These are phyloP conservation scores for Eucalyptus lansdowneana DNA, from an alignment of 345 rosid genomes.

Conservation along the genomic window DNA sequence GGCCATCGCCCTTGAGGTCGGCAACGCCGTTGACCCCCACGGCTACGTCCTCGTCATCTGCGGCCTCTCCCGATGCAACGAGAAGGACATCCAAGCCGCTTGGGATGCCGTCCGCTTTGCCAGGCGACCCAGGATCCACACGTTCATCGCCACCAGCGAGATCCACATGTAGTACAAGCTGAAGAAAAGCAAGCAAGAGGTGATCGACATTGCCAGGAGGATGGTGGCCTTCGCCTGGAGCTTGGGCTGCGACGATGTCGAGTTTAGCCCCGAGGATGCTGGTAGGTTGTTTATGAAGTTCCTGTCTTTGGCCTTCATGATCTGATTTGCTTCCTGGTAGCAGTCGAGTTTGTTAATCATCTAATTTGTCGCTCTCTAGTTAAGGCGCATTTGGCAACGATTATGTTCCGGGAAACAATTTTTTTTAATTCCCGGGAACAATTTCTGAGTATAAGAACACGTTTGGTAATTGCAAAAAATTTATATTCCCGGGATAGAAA, in stretches of 20 bases:
- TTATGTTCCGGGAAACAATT: no score
- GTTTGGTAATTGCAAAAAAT: no score
- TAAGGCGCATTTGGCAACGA: neutral
- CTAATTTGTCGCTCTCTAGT: neutral
- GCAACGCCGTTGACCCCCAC: constrained; percentile 41
- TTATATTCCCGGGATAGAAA: no score
- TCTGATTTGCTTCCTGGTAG: neutral
- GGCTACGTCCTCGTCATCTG: constrained; percentile 88
- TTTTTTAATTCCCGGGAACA: no score
- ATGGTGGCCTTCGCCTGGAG: constrained; percentile 73
- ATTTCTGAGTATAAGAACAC: no score
- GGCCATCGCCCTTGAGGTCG: constrained; percentile 57
- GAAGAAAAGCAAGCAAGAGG: constrained; percentile 66
- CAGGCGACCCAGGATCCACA: constrained; percentile 63
- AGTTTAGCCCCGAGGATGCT: constrained; percentile 96
- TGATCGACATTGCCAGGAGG: constrained; percentile 58
- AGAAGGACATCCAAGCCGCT: constrained; percentile 55
- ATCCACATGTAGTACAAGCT: constrained; percentile 79
- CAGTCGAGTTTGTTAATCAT: neutral
- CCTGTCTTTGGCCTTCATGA: neutral
- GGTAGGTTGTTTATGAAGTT: constrained; percentile 30
- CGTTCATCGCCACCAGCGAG: constrained; percentile 74
- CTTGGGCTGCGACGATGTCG: constrained; percentile 82
- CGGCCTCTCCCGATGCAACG: constrained; percentile 75
- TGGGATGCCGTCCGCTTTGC: constrained; percentile 93